Conservation (phyloP, 2,329 filamentous ascomycete genomes). For the Tolypocladium pustulatum region DNA sequence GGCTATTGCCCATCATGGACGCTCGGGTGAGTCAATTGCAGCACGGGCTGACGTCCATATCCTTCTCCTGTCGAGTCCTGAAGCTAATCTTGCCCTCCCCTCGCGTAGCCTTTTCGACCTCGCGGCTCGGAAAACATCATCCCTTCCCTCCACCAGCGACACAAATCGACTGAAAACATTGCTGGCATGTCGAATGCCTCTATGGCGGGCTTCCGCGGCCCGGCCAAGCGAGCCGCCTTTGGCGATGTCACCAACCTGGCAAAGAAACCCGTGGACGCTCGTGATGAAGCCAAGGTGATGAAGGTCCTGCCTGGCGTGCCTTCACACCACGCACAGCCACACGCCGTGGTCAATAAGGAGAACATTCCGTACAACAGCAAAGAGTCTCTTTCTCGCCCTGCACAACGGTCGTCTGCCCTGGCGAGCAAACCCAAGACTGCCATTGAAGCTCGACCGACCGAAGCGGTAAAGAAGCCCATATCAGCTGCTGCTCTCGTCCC, state of each 20-base stretch:
- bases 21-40: conserved; percentile 19
- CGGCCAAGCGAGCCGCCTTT: conserved; percentile 68
- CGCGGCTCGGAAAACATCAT: conserved; percentile 45
- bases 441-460: conserved; percentile 13
- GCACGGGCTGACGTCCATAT: neutral
- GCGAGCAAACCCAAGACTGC: conserved; percentile 11
- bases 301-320: conserved; percentile 18
- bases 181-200: conserved; percentile 14
- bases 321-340: conserved; percentile 14
- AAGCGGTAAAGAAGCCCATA: conserved; percentile 13
- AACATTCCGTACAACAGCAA: conserved; percentile 24
- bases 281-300: conserved; percentile 23
- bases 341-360: conserved; percentile 30
- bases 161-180: conserved; percentile 66
- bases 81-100: neutral
- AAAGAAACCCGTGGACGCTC: conserved; percentile 19
- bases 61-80: neutral
- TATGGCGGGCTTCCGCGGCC: conserved; percentile 21
- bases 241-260: conserved; percentile 70
- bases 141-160: conserved; percentile 57
- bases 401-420: conserved; percentile 17
- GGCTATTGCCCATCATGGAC: conserved; percentile 18
- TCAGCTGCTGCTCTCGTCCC: conserved; percentile 7
- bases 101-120: conserved; percentile 26
- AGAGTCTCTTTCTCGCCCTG: conserved; percentile 26